These are phyloP conservation scores for Pelargonium fulgidum DNA, from an alignment of 441 rosid species.

Conservation along the genomic window DNA sequence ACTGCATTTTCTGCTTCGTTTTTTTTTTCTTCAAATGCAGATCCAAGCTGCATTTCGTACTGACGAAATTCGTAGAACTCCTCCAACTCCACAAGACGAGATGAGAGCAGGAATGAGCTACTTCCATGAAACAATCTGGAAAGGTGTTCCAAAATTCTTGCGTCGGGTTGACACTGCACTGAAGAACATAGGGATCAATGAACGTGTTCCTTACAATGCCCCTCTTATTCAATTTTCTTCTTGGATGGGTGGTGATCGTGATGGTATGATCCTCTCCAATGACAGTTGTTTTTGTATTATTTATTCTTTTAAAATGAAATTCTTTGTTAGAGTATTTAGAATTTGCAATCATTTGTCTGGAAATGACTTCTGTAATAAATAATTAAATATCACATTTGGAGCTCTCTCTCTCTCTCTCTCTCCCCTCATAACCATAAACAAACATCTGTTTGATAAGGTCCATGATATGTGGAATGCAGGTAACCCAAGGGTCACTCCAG, in stretches of 20 bases:
- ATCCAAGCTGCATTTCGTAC: slow-evolving; percentile 99
- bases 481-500: no score
- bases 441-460: no score
- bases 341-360: slow-evolving; percentile 29
- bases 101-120: slow-evolving; percentile 30
- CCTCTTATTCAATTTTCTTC: no score
- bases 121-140: no score
- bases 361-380: no score
- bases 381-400: no score
- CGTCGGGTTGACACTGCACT: no score
- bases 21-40: slow-evolving; percentile 25
- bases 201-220: slow-evolving; percentile 14
- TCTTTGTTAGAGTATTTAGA: background rate
- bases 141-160: no score
- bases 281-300: background rate
- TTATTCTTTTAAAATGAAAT: background rate
- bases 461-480: slow-evolving; percentile 20
- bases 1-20: no score
- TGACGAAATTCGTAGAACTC: slow-evolving; percentile 88
- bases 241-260: slow-evolving; percentile 16
- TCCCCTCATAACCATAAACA: no score
- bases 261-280: slow-evolving; percentile 18
- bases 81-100: slow-evolving; percentile 59
- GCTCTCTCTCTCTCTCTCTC: no score
- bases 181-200: slow-evolving; percentile 11